phyloP scores from a whole-genome alignment of 1,139 yeast species.

The Sugiyamaella japonica region DNA sequence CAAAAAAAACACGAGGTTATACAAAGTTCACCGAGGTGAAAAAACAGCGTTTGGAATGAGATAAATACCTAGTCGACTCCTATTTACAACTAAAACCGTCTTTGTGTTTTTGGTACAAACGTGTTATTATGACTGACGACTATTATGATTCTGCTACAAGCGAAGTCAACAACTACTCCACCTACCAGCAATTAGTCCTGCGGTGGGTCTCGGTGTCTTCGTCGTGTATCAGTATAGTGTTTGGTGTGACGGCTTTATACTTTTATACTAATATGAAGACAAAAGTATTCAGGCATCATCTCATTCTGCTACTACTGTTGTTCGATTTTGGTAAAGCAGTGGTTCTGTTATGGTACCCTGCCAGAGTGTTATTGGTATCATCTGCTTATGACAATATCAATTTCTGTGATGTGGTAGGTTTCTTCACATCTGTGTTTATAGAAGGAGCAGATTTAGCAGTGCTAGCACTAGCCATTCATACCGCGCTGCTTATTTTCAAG shows the following conservation, averaged over 20 bases:
- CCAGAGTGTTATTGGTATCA: slow-evolving; percentile 52
- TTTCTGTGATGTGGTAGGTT: slow-evolving; percentile 76
- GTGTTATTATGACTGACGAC: slow-evolving; percentile 4
- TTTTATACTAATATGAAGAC: slow-evolving; percentile 36
- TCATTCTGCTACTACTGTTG: slow-evolving; percentile 63
- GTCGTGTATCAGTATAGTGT: slow-evolving; percentile 36
- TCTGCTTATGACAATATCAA: slow-evolving; percentile 53
- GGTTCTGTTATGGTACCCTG: slow-evolving; percentile 69
- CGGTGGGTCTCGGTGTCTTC: slow-evolving; percentile 36
- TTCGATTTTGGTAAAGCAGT: slow-evolving; percentile 78
- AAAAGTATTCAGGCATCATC: slow-evolving; percentile 40
- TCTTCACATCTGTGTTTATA: slow-evolving; percentile 76
- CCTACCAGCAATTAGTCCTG: slow-evolving; percentile 28
- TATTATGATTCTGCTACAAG: slow-evolving; percentile 29
- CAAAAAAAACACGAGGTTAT: neutral
- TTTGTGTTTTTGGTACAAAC: neutral
- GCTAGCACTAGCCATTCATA: slow-evolving; percentile 78
- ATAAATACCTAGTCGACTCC: neutral
- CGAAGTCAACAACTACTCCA: slow-evolving; percentile 30
- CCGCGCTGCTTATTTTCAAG: slow-evolving; percentile 67
- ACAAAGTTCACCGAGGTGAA: neutral
- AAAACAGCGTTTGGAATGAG: neutral
- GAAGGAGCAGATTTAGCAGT: slow-evolving; percentile 91
- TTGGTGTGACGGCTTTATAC: slow-evolving; percentile 38
- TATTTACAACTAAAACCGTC: too few relatives aligned